phyloP scores from a whole-genome alignment of 2,329 filamentous ascomycete species.

The Talaromyces funiculosus region DNA sequence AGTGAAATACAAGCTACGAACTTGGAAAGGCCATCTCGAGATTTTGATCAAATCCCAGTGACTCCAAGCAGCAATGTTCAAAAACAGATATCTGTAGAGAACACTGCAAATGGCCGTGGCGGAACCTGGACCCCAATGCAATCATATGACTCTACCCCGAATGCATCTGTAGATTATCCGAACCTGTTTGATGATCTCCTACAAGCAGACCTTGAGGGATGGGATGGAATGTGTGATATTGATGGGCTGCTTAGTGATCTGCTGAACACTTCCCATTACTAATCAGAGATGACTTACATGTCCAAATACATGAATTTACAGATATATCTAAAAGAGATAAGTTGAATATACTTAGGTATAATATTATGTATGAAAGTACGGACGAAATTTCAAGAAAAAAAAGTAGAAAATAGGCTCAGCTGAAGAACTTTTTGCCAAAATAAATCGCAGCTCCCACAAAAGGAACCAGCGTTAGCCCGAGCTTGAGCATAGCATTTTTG shows the following conservation, averaged over 20 bases:
- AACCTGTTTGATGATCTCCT: constrained; percentile 22
- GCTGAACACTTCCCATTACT: constrained; percentile 15
- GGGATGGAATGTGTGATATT: constrained; percentile 24
- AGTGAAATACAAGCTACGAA: background rate
- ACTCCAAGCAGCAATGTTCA: background rate
- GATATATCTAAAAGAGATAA: too few species aligned
- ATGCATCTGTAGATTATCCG: constrained; percentile 13
- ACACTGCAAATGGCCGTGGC: background rate
- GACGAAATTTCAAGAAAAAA: too few species aligned
- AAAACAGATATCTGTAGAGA: background rate
- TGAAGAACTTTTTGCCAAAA: background rate
- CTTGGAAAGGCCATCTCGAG: background rate
- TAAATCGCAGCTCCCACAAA: background rate
- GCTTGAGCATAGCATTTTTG: background rate
- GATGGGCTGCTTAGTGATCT: constrained; percentile 28
- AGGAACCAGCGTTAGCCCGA: background rate
- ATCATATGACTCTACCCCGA: background rate
- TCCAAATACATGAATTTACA: too few species aligned
- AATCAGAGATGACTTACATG: too few species aligned
- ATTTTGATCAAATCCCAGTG: background rate
- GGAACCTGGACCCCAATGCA: constrained; percentile 12
- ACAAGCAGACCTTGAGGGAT: constrained; percentile 21
- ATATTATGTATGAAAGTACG: too few species aligned
- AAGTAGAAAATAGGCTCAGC: too few species aligned
- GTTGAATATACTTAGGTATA: too few species aligned